Percentiles rank a stretch among this genome's conserved stretches.
phyloP scores from a whole-genome alignment of 2,329 filamentous ascomycete species.

The Beauveria varroae region DNA sequence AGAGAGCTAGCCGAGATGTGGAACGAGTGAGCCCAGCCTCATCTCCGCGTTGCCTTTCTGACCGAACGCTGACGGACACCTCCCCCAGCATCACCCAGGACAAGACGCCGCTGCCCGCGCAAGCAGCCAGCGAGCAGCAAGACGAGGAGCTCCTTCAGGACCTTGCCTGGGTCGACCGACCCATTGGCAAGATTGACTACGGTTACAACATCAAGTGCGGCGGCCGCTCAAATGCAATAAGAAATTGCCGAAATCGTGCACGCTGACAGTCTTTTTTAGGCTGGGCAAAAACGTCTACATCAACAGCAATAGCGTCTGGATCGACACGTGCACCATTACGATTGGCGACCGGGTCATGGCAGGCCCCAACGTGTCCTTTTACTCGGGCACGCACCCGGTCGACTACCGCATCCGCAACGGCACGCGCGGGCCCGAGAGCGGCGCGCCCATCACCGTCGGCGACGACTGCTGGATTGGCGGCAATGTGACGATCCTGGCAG shows the following conservation, averaged over 20 bases:
- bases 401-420: slow-evolving; percentile 70
- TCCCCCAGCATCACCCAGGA: slow-evolving; percentile 52
- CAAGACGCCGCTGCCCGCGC: slow-evolving; percentile 53
- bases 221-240: too few species aligned
- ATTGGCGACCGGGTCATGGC: slow-evolving; percentile 72
- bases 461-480: slow-evolving; percentile 79
- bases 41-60: neutral
- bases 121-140: slow-evolving; percentile 44
- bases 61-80: neutral
- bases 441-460: slow-evolving; percentile 65
- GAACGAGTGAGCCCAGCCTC: slow-evolving; percentile 51
- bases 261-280: slow-evolving; percentile 21
- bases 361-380: slow-evolving; percentile 73
- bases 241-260: neutral
- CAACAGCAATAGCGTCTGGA: slow-evolving; percentile 64
- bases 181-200: slow-evolving; percentile 61
- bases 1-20: slow-evolving; percentile 58
- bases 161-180: slow-evolving; percentile 59
- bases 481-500: slow-evolving; percentile 62
- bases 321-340: slow-evolving; percentile 68
- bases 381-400: slow-evolving; percentile 66
- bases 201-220: slow-evolving; percentile 59
- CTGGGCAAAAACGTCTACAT: slow-evolving; percentile 67
- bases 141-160: slow-evolving; percentile 57
- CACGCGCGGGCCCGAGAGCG: slow-evolving; percentile 64